Base-by-base conservation (phyloP, 192 early-diverging fungal species). In the Coemansia sp. region DNA sequence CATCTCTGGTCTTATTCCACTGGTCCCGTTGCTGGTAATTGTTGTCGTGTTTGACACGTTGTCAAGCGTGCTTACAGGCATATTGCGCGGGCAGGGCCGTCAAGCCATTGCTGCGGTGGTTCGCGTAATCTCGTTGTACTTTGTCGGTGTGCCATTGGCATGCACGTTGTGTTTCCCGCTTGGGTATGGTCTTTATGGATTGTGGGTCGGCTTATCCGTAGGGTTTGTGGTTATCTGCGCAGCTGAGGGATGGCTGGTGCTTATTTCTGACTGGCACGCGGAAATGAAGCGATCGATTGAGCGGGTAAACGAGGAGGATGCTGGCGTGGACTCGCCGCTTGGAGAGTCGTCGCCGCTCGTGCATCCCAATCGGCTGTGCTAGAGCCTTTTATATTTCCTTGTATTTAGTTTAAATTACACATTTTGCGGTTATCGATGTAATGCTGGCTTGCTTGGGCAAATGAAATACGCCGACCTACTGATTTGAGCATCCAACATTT, bases 51-150 rank as follows among this genome's bases (percentile, higher is more conserved):
- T 77, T 42, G 78, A 92, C 62, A 83, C 84, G 20, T 38, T 87
- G 5, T 85, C 86, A 2, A 84, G 80, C 48, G 85, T 89, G 21
- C 82, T 86, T 1, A 86, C 87, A 8, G 85, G 85, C 3, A 60
- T 84, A 2, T 50, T 87, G 34, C 74, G 85, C 4, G 85, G 85
- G 5, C 75, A 84, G 38, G 84, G 85, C 2, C 60, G 82, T 3
- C 85, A 87, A 47, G 70, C 73, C 4, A 36, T 84, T n/a, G 84
- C 78, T 1, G 85, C 85, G 10, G 47, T 68, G 22, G 69, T 83
- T 12, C 75, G 80, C 2, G 64, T 87, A 1, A 26, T 80, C 11
- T 66, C 77, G 9, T 71, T 85, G 10, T 87, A 87, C 40, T 37
- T 78, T 5, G 50, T 85, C 15, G 85, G 77, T 1, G 37, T 85